Evolutionary conservation across 805 yeast genomes (phyloP), one percentile per base, ranked within the genome.

Genomic region (Tetrapisispora nanseiensis): DNA sequence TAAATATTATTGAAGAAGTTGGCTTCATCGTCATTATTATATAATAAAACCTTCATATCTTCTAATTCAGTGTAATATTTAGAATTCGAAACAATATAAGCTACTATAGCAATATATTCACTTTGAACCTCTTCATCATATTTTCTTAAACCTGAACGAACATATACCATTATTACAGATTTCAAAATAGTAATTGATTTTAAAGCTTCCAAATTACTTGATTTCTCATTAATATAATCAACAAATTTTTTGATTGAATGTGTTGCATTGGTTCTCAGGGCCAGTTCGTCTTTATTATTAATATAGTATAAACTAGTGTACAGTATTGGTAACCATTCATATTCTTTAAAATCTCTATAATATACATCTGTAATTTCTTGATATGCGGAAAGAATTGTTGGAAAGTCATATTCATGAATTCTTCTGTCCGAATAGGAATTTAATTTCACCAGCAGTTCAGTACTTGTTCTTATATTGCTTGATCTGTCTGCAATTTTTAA

Each of bases 281-380:
- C 80, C 38, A 82, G 67, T 60, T 90, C 98, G 12, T 77, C 80
- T 29, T 78, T 78, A 52, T 86, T 95, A 43, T 78, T 77, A 44
- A 92, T 74, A 56, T 75, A 84, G 55, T 66, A 86, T 31, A 92
- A 67, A 44, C 78, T 69, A 41, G 78, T 75, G 57, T 81, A 74
- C 18, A 92, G 43, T 3, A 92, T 53, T 3, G 96, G 96, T 9
- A 75, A 49, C 97, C 97, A 92, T 51, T 86, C 86, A 3, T 61
- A 33, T 1, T 74, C 66, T 0, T 74, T 55, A 2, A 83, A 62
- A 0, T 55, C 45, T 6, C 40, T 10, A 54, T 71, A 84, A 3
- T 63, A 49, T 1, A 57, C 59, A 46, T 85, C 92, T 51, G 78
- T 83, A 40, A 90, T 68, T 15, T 54, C 56, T 41, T 76, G 75